A percentile compares a stretch with the other conserved stretches of the same genome.
These are phyloP conservation scores for Bromus sterilis DNA, from an alignment of 176 grass and related monocot genomes.

Conservation along the genomic window DNA sequence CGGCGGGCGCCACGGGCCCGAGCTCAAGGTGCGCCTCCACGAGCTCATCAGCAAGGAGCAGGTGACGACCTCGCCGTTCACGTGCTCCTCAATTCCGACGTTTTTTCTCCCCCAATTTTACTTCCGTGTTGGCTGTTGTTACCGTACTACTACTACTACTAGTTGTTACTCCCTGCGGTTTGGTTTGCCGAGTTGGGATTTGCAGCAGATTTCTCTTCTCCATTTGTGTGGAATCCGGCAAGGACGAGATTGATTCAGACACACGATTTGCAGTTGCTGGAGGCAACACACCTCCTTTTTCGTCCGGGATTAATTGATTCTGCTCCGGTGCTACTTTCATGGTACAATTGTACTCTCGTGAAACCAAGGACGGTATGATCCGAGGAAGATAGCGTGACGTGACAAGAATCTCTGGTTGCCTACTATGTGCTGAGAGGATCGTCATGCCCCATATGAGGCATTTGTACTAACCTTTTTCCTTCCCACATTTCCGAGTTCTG, in stretches of 20 bases:
- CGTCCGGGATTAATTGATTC: not conserved
- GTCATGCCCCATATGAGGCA: not conserved
- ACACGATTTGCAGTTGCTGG: not conserved
- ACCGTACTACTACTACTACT: not conserved
- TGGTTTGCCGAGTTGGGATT: not conserved
- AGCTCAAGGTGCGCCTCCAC: slow-evolving; percentile 73
- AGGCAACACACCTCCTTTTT: not conserved
- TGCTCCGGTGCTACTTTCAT: not conserved
- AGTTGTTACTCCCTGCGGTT: not conserved
- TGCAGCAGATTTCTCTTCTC: not conserved
- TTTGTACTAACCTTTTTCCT: not conserved
- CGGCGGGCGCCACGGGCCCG: slow-evolving; percentile 73
- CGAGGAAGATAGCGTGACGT: not conserved
- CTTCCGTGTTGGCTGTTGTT: not conserved
- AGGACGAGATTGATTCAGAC: not conserved
- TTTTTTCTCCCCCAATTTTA: not conserved
- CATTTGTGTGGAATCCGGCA: not conserved
- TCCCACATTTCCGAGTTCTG: not conserved
- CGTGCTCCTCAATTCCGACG: not conserved
- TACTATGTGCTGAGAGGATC: not conserved
- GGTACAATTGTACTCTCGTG: not conserved
- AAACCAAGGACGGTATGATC: slow-evolving; percentile 8
- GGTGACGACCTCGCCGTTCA: slow-evolving; percentile 34
- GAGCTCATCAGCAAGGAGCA: slow-evolving; percentile 92
- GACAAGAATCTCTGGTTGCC: not conserved